Base-by-base conservation (phyloP, 108 stramenopile genomes). In the Skeletonema potamos region DNA sequence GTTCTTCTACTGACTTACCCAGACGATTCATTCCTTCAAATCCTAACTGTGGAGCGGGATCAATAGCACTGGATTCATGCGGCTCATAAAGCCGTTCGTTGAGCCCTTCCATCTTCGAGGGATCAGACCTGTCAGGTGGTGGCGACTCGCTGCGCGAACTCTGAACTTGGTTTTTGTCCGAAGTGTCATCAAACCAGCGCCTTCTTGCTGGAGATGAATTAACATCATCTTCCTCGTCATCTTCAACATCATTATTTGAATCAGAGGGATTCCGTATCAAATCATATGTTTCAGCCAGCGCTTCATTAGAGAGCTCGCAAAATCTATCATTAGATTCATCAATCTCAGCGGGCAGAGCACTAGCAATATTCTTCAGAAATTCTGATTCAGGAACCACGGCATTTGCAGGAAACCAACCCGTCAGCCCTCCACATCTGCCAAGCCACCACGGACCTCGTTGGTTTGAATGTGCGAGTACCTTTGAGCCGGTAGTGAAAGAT, bases 391-490 rank as follows among this genome's bases (percentile, higher is more conserved):
- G 80, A 13, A 81, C 73, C 33, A 81, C 68, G 13, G 80, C 73
- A 32, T 60, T 56, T 36, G 68, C 68, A 27, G 80, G 80, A 62
- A 81, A 81, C 80, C 80, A 81, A 17, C 80, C 80, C 4, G 80
- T 81, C 36, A 68, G 61, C 46, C 63, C 64, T 18, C 80, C 73
- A 41, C 80, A 73, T 70, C 73, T 62, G 11, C 80, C 80, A 15
- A 81, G 65, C 80, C 80, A 81, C 80, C 80, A 81, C 5, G 73
- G 68, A 27, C 80, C 80, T 29, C 73, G 63, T 62, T 81, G 80
- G 54, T 81, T 81, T 13, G 80, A 81, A 57, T 81, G 80, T 15
- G 80, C 80, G 15, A 70, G 68, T 20, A 81, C 54, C 34, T 66
- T 66, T 12, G 68, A 48, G 26, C 80, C 80, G 22, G 73, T 70